phyloP scores from a whole-genome alignment of 163 green algal species.

The Volvox carteri region DNA sequence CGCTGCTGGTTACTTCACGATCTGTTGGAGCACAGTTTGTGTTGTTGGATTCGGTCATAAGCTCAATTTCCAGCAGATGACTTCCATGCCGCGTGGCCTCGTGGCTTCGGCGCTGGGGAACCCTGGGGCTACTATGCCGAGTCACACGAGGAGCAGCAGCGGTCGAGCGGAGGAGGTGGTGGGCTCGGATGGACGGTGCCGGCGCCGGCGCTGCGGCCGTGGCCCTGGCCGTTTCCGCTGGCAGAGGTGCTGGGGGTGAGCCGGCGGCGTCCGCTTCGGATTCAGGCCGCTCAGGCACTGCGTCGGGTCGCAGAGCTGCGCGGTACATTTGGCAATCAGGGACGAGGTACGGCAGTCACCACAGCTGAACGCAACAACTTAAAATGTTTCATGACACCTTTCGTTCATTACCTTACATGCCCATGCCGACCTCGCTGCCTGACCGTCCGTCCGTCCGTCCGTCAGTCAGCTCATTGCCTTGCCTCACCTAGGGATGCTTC shows the following conservation, averaged over 20 bases:
- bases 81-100: neutral
- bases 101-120: too few relatives aligned
- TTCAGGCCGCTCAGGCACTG: neutral
- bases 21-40: neutral
- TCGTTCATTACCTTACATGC: too few relatives aligned
- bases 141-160: too few relatives aligned
- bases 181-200: too few relatives aligned
- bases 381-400: too few relatives aligned
- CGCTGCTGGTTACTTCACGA: neutral
- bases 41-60: neutral
- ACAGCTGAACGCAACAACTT: too few relatives aligned
- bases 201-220: neutral
- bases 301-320: neutral
- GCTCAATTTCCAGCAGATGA: neutral
- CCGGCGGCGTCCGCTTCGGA: neutral
- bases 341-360: neutral
- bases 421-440: too few relatives aligned
- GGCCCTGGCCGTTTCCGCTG: neutral
- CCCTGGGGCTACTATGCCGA: too few relatives aligned
- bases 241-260: neutral
- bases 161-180: neutral
- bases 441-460: too few relatives aligned
- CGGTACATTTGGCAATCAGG: too few relatives aligned
- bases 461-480: too few relatives aligned
- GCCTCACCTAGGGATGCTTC: too few relatives aligned